Evolutionary conservation across 2,329 filamentous ascomycete genomes (phyloP), one percentile per base, ranked within the genome.

Genomic region (Fusarium nanum): DNA sequence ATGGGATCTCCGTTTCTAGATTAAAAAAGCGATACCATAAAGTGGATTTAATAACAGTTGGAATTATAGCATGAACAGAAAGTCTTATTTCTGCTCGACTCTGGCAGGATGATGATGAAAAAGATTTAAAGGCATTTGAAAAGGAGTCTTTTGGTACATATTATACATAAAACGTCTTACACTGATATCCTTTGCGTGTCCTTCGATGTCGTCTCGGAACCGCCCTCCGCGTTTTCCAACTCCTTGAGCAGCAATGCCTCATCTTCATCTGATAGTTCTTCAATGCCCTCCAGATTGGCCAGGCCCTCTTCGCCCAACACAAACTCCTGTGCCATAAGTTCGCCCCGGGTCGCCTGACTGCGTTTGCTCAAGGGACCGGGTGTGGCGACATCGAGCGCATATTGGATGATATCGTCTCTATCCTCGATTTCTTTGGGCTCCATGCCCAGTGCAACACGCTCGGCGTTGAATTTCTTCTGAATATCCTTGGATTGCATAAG

Each of bases 401-500:
- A 80, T 57, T 78, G 76, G 20, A 84, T 78, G 11, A 84, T 62
- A 28, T 80, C 76, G 27, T 81, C 80, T 47, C 78, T 75, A 47
- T 80, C 76, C 53, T 78, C 77, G 12, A 81, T 70, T 46, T 78
- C 73, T 67, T 75, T 79, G 18, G 80, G 80, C 53, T 79, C 74
- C 62, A 97, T 76, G 0, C 93, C 92, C 52, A 96, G 78, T 22
- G 82, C 82, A 61, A 84, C 81, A 65, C 93, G 85, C 83, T 97
- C 86, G 52, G 82, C 78, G 44, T 86, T 86, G 76, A 94, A 92
- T 70, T 87, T 84, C 71, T 87, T 86, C 78, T 90, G 89, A 53
- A 97, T 87, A 22, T 82, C 81, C 2, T 76, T 76, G 7, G 90
- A 94, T 83, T 95, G 93, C 91, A 98, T 93, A 66, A 99, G 84